phyloP scores from a whole-genome alignment of 1,284 basidiomycete genomes.

The Sphaerobolus stellatus region DNA sequence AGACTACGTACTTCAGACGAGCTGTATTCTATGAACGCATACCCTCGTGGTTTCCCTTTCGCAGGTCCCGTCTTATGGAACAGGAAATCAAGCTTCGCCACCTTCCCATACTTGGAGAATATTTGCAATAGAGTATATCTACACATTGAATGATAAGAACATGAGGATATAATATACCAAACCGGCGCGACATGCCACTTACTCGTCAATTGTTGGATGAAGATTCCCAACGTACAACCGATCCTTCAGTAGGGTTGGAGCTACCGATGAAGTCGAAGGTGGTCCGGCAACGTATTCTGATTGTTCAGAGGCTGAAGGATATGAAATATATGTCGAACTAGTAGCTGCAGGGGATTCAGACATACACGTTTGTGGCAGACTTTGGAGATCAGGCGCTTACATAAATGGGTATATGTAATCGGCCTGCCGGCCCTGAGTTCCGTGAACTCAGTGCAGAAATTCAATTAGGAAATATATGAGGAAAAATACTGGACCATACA shows the following conservation, averaged over 20 bases:
- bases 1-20: constrained; percentile 69
- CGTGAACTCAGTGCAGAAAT: too few species aligned
- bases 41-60: constrained; percentile 92
- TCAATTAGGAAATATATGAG: too few species aligned
- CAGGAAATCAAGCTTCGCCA: constrained; percentile 90
- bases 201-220: constrained; percentile 88
- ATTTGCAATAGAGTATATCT: constrained; percentile 87
- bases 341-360: too few species aligned
- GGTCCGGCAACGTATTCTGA: constrained; percentile 7
- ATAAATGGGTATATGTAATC: too few species aligned
- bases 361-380: too few species aligned
- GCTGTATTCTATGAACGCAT: constrained; percentile 89
- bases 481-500: too few species aligned
- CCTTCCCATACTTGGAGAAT: constrained; percentile 88
- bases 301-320: too few species aligned
- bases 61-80: constrained; percentile 90
- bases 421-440: too few species aligned
- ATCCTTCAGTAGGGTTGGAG: constrained; percentile 43
- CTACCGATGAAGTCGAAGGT: constrained; percentile 3
- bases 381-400: too few species aligned
- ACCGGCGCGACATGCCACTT: constrained; percentile 30
- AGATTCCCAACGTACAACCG: constrained; percentile 92
- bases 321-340: too few species aligned
- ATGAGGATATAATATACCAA: constrained; percentile 1
- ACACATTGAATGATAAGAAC: too few species aligned